Evolutionary conservation across 352 stramenopile species (phyloP).

Genomic region (Globisporangium cystogenes): DNA sequence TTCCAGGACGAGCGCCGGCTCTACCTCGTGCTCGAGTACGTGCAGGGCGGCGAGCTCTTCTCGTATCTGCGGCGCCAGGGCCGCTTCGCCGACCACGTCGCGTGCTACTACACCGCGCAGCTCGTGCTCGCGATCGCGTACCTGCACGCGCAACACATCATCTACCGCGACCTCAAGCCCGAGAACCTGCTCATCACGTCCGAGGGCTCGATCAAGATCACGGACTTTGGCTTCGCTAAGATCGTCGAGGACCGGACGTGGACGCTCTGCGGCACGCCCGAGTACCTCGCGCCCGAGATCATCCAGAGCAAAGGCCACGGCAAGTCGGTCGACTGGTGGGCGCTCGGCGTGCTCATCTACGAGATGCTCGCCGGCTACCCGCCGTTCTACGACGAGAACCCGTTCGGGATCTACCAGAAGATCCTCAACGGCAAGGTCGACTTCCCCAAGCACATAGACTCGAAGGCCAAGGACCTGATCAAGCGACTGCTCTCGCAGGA

Average conservation of each 20-base stretch:
- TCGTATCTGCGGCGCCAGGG: conserved; percentile 86
- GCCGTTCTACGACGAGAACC: conserved; percentile 91
- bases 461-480: conserved; percentile 88
- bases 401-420: conserved; percentile 93
- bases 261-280: conserved; percentile 91
- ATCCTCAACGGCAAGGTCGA: conserved; percentile 90
- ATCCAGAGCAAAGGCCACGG: conserved; percentile 89
- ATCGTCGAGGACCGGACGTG: conserved; percentile 87
- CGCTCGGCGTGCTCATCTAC: conserved; percentile 88
- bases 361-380: conserved; percentile 90
- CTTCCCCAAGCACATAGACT: conserved; percentile 87
- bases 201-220: conserved; percentile 90
- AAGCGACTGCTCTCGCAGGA: conserved; percentile 90
- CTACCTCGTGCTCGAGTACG: conserved; percentile 91
- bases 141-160: conserved; percentile 89
- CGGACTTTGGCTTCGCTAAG: conserved; percentile 94
- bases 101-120: conserved; percentile 88
- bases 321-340: conserved; percentile 91
- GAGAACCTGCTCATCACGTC: conserved; percentile 95
- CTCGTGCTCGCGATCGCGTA: conserved; percentile 87
- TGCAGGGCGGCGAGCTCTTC: conserved; percentile 91
- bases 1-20: conserved; percentile 90
- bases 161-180: conserved; percentile 95
- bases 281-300: conserved; percentile 93
- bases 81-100: conserved; percentile 72